phyloP scores from a whole-genome alignment of 441 rosid species.

The Aleurites moluccanus region DNA sequence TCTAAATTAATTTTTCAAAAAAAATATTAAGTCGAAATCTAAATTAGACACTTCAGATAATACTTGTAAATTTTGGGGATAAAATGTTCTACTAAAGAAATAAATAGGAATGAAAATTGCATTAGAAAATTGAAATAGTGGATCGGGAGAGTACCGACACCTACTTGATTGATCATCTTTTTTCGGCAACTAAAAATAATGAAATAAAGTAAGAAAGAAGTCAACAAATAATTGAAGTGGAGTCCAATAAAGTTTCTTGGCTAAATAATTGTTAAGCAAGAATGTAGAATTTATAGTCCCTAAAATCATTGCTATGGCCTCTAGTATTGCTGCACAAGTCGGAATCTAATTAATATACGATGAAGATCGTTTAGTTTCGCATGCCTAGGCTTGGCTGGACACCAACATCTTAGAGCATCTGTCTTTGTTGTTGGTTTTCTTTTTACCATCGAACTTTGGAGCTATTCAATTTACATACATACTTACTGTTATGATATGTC shows the following conservation, averaged over 20 bases:
- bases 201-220: not conserved
- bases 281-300: not conserved
- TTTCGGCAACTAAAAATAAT: not conserved
- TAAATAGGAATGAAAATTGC: too few relatives aligned
- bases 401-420: not conserved
- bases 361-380: not conserved
- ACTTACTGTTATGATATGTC: too few relatives aligned
- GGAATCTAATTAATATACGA: not conserved
- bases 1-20: too few relatives aligned
- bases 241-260: not conserved
- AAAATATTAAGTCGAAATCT: too few relatives aligned
- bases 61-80: too few relatives aligned
- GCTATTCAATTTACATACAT: too few relatives aligned
- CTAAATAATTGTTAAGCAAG: not conserved
- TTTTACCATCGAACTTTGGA: too few relatives aligned
- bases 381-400: not conserved
- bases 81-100: too few relatives aligned
- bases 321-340: not conserved
- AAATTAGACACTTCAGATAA: too few relatives aligned
- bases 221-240: conserved; percentile 12
- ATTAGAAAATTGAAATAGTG: too few relatives aligned
- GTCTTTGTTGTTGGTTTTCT: not conserved
- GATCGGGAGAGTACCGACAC: too few relatives aligned
- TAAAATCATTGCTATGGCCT: not conserved
- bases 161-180: too few relatives aligned